Evolutionary conservation across 257 asterid species (phyloP).

Genomic region (Salvia hispanica): DNA sequence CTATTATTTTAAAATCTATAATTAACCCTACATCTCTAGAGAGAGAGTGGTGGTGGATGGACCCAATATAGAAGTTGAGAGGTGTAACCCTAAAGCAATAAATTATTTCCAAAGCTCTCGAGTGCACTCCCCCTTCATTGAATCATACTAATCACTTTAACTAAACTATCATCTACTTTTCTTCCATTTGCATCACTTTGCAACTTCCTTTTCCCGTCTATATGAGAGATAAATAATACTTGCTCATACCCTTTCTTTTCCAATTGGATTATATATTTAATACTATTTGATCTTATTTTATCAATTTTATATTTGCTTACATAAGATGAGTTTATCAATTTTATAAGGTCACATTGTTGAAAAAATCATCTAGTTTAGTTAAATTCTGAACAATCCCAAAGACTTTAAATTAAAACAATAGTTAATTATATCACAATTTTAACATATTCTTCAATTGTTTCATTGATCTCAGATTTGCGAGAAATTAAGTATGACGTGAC

Average conservation of each 20-base stretch:
- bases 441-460: no score
- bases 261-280: not conserved
- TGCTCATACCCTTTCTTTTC: slow-evolving; percentile 5
- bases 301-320: no score
- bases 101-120: slow-evolving; percentile 37
- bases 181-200: not conserved
- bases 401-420: no score
- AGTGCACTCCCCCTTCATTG: slow-evolving; percentile 47
- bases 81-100: slow-evolving; percentile 46
- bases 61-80: slow-evolving; percentile 21
- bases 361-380: no score
- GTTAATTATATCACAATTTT: no score
- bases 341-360: no score
- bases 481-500: no score
- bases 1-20: not conserved
- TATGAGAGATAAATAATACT: not conserved
- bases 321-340: no score
- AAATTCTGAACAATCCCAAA: no score
- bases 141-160: slow-evolving; percentile 39
- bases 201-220: not conserved
- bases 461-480: no score
- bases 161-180: slow-evolving; percentile 15
- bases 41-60: slow-evolving; percentile 19
- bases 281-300: not conserved
- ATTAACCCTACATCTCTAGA: not conserved